These are phyloP conservation scores for Diaporthe amygdali DNA, from an alignment of 2,329 filamentous ascomycete genomes.

Conservation along the genomic window DNA sequence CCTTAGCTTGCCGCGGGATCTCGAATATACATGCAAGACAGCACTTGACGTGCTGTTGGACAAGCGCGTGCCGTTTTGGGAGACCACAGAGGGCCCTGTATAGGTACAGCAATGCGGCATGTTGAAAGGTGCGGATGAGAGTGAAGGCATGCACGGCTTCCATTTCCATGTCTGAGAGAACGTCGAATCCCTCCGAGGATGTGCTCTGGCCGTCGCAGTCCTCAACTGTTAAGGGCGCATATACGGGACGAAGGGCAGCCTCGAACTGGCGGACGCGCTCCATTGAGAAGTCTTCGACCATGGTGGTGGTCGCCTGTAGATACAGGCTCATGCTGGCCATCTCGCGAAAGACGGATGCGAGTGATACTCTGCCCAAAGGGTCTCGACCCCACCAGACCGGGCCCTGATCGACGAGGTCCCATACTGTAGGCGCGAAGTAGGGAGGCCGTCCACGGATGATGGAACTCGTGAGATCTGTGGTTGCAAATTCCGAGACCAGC, in stretches of 20 bases:
- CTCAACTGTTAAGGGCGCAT: constrained; percentile 33
- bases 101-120: constrained; percentile 46
- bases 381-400: constrained; percentile 49
- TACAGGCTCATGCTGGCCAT: constrained; percentile 37
- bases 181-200: background rate
- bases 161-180: constrained; percentile 25
- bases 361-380: constrained; percentile 38
- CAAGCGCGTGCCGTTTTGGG: constrained; percentile 41
- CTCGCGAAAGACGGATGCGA: constrained; percentile 41
- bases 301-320: constrained; percentile 28
- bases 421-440: constrained; percentile 42
- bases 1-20: constrained; percentile 39
- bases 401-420: constrained; percentile 44
- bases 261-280: constrained; percentile 35
- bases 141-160: constrained; percentile 40
- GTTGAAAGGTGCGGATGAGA: constrained; percentile 45
- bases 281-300: constrained; percentile 33
- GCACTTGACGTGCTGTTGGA: constrained; percentile 43
- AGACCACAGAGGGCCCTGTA: constrained; percentile 48
- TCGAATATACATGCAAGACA: constrained; percentile 44
- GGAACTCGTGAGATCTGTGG: constrained; percentile 47
- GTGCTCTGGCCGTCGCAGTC: constrained; percentile 23
- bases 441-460: constrained; percentile 44
- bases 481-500: constrained; percentile 49
- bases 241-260: constrained; percentile 31